These are phyloP conservation scores for Pythium sukuiense DNA, from an alignment of 352 stramenopile genomes.

Conservation along the genomic window DNA sequence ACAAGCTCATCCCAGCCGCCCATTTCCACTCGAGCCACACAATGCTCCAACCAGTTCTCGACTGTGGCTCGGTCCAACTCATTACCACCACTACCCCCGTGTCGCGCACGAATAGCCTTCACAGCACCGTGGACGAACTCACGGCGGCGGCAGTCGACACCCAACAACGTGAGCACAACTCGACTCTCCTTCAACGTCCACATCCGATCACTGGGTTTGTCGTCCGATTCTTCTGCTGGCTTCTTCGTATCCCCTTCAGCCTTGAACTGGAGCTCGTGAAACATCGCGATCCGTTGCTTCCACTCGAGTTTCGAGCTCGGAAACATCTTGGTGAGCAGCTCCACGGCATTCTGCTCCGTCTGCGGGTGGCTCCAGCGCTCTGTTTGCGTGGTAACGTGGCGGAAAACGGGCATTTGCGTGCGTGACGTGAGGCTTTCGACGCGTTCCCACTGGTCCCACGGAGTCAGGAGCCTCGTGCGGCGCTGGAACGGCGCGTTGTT, in stretches of 20 bases:
- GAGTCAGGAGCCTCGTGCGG: conserved; percentile 32
- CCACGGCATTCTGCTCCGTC: conserved; percentile 43
- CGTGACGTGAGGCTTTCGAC: conserved; percentile 38
- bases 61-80: conserved; percentile 33
- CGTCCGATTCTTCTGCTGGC: too few relatives aligned
- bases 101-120: conserved; percentile 28
- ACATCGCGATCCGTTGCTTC: conserved; percentile 46
- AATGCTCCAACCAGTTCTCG: conserved; percentile 40
- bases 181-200: conserved; percentile 33
- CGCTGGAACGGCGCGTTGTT: conserved; percentile 51
- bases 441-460: conserved; percentile 41
- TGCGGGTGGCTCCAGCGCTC: conserved; percentile 55
- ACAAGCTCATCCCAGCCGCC: conserved; percentile 58
- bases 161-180: conserved; percentile 34
- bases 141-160: conserved; percentile 34
- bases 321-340: conserved; percentile 46
- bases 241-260: conserved; percentile 7
- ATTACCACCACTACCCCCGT: conserved; percentile 11
- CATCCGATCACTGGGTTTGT: neutral
- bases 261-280: conserved; percentile 48
- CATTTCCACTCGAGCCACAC: conserved; percentile 47
- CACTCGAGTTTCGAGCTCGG: conserved; percentile 59
- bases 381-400: conserved; percentile 35
- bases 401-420: conserved; percentile 29
- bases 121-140: conserved; percentile 36